A percentile compares a stretch with the other conserved stretches of the same genome.
phyloP scores from a whole-genome alignment of 2,329 filamentous ascomycete species.

The Aspergillus sp. region DNA sequence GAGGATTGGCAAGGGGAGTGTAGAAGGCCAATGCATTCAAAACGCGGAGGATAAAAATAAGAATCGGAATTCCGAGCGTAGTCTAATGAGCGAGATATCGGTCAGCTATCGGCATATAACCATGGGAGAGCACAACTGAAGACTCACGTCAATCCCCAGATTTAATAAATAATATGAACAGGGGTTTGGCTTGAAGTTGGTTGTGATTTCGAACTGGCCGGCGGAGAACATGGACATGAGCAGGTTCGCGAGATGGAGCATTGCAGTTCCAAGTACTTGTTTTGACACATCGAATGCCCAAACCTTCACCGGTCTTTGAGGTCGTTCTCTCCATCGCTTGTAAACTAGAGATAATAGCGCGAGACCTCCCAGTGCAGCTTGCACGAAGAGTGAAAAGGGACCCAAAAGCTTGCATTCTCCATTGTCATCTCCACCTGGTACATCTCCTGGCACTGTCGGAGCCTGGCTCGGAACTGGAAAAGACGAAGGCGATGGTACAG shows the following conservation, averaged over 20 bases:
- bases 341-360: slow-evolving; percentile 83
- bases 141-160: slow-evolving; percentile 85
- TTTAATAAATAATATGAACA: slow-evolving; percentile 97
- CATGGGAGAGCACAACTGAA: background rate
- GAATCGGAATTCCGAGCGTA: slow-evolving; percentile 90
- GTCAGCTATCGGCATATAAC: background rate
- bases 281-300: slow-evolving; percentile 98
- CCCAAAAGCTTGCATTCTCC: slow-evolving; percentile 86
- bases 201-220: slow-evolving; percentile 60
- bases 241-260: slow-evolving; percentile 88
- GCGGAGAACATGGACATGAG: slow-evolving; percentile 96
- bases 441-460: slow-evolving; percentile 5
- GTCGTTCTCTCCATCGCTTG: slow-evolving; percentile 88
- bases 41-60: slow-evolving; percentile 80
- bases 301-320: slow-evolving; percentile 87
- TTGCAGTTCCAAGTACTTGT: slow-evolving; percentile 87
- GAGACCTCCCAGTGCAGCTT: slow-evolving; percentile 76
- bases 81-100: slow-evolving; percentile 54
- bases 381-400: slow-evolving; percentile 84
- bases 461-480: slow-evolving; percentile 13
- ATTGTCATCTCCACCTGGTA: slow-evolving; percentile 44
- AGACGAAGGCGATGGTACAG: slow-evolving; percentile 14
- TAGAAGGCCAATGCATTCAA: slow-evolving; percentile 66
- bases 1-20: slow-evolving; percentile 74
- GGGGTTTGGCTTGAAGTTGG: slow-evolving; percentile 71